Base-by-base conservation (phyloP, 495 filamentous ascomycete species). In the Penicillium paxilli region DNA sequence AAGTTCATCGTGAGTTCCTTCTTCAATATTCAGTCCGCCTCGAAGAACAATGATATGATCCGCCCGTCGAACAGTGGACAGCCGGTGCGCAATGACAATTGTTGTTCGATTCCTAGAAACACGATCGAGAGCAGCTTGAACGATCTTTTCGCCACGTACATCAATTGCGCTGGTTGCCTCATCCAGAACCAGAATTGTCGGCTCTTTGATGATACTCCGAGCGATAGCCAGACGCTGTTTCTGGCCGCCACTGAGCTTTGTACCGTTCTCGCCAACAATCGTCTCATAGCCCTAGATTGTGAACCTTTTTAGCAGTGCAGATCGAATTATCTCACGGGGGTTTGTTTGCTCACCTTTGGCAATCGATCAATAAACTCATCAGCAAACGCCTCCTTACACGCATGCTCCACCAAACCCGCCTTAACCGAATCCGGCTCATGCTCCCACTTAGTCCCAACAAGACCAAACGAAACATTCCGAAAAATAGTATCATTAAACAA, bases 161-260 rank as follows among this genome's bases (percentile, higher is more conserved):
- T 85, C 82, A 8, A 85, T 67, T 0, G 82, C 72, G 46, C 69
- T 75, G 0, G 80, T 82, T 0, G 71, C 72, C 60, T 84, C 81
- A 38, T 82, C 80, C 4, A 82, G 65, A 7, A 96, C 75, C 5
- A 96, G 76, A 62, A 96, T 87, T 62, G 86, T 87, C 2, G 92
- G 92, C 57, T 93, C 80, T 11, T 80, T 85, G n/a, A 96, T 86
- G 40, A 96, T 85, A 17, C 87, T 88, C 44, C 92, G 80, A 1
- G 92, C 91, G 16, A 89, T 73, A 5, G 85, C 81, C 4, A 91
- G 58, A 26, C 87, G 70, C 56, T 90, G 87, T 19, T 79, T 78
- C 49, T 91, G 64, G 48, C 76, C 63, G 41, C 78, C 60, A 59
- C 59, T 66, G 53, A 84, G 62, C 46, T 49, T 59, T 21, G 59